Percentiles rank a stretch among this genome's conserved stretches.
These are phyloP conservation scores for Physaria fendleri DNA, from an alignment of 345 rosid genomes.

Conservation along the genomic window DNA sequence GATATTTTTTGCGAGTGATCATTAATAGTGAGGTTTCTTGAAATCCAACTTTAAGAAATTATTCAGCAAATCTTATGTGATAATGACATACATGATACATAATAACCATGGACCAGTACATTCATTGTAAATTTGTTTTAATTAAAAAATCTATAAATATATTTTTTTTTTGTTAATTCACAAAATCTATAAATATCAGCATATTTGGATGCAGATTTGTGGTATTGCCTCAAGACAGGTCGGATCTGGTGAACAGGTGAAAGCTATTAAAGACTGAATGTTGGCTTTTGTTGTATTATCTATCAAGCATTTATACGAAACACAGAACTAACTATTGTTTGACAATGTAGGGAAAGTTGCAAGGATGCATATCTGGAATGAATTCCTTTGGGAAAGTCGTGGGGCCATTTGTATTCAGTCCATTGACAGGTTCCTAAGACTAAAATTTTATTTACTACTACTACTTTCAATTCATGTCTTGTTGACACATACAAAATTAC, in stretches of 20 bases:
- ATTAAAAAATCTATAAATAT: not conserved
- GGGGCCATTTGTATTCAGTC: slow-evolving; percentile 76
- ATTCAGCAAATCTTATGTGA: not conserved
- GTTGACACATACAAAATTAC: not conserved
- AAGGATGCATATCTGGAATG: slow-evolving; percentile 82
- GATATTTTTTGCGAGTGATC: not conserved
- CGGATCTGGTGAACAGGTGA: slow-evolving; percentile 70
- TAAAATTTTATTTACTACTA: not conserved
- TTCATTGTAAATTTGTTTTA: not conserved
- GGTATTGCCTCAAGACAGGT: slow-evolving; percentile 88
- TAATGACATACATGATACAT: not conserved
- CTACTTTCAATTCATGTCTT: not conserved
- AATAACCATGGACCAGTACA: not conserved
- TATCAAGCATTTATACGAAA: not conserved
- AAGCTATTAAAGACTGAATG: not conserved
- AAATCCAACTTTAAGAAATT: no score
- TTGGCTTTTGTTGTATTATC: not conserved
- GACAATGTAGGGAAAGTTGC: slow-evolving; percentile 67
- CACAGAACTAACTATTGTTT: slow-evolving; percentile 1
- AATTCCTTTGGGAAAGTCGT: slow-evolving; percentile 63
- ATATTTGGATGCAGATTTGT: slow-evolving; percentile 17
- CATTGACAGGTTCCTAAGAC: slow-evolving; percentile 56
- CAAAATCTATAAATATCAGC: not conserved
- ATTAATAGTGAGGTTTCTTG: no score
- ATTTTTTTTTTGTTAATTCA: no score